Evolutionary conservation across 495 filamentous ascomycete species (phyloP), one percentile per base, ranked within the genome.

Genomic region (Sporormia fimetaria): DNA sequence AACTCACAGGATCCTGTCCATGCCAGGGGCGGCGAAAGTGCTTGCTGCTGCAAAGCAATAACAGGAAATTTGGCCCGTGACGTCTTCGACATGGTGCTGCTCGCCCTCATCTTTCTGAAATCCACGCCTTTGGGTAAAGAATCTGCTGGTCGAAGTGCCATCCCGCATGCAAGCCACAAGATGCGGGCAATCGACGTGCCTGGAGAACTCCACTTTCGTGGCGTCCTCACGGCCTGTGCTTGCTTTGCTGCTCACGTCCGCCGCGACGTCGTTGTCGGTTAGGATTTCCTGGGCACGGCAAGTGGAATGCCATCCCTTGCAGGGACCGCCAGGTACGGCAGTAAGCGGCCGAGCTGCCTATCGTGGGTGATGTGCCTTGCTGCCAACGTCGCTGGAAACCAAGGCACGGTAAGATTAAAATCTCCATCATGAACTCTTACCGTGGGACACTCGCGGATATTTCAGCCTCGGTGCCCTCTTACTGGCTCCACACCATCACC

Each of bases 351-450:
- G 28, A 40, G 41, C 40, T 51, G 36, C 47, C 47, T 51, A 51
- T 51, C 47, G 24, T 31, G 47, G 47, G 22, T 30, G 14, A n/a
- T 36, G 33, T 40, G 46, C 40, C 21, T 15, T 44, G 40, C 29
- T 49, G 30, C 40, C 41, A 46, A 45, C 47, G 44, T 32, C 20
- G 35, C 24, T 23, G 21, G 17, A 30, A 30, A 30, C 25, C 28
- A 41, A 48, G 35, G 37, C 44, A 35, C 29, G 4, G 38, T 40
- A 49, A 54, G 39, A 54, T 54, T 49, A 38, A 39, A 39, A 31
- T 44, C 41, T 12, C 20, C 40, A 33, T 44, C 28, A 26, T 42
- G 17, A 15, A n/a, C 3, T 6, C 20, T 22, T 40, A 42, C 10
- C 6, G 33, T 35, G 39, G 27, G 14, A 17, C 40, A 10, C 37